Conservation (phyloP, 768 basidiomycete species). For the Omphalotus guepiniiformis region DNA sequence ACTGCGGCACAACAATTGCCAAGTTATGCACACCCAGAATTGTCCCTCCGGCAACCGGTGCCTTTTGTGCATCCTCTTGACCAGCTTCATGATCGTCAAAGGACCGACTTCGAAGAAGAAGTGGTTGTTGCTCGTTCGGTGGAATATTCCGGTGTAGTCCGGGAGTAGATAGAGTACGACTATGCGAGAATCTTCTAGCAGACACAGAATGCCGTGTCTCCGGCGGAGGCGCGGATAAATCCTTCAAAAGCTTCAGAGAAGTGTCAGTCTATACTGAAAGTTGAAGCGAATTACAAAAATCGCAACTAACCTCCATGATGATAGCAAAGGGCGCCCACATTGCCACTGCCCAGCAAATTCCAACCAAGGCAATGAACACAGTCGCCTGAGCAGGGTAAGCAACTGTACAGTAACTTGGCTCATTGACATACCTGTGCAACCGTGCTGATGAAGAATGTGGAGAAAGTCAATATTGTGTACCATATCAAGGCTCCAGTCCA, state of each 20-base stretch:
- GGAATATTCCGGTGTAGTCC: conserved; percentile 27
- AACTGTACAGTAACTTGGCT: neutral
- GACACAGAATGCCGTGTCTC: conserved; percentile 8
- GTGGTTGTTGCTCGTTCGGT: conserved; percentile 44
- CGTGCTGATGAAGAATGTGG: conserved; percentile 83
- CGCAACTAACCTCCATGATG: conserved; percentile 80
- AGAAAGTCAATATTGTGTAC: conserved; percentile 74
- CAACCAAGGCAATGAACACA: conserved; percentile 75
- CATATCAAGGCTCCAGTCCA: conserved; percentile 87
- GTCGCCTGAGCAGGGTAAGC: conserved; percentile 53
- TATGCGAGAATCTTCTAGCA: conserved; percentile 41
- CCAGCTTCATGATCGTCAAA: conserved; percentile 43
- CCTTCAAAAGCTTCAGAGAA: conserved; percentile 61
- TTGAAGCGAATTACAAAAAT: neutral
- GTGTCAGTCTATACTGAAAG: neutral
- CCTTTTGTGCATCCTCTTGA: conserved; percentile 28
- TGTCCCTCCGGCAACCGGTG: conserved; percentile 78
- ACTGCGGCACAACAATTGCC: conserved; percentile 92
- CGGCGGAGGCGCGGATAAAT: conserved; percentile 43
- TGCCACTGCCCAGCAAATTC: conserved; percentile 96
- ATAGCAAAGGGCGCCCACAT: conserved; percentile 97
- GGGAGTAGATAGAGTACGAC: conserved; percentile 52
- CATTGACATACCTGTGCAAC: conserved; percentile 54
- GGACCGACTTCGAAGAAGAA: conserved; percentile 58
- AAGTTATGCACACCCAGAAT: conserved; percentile 94